A percentile compares a stretch with the other conserved stretches of the same genome.
Evolutionary conservation across 352 stramenopile genomes (phyloP).

Genomic region (Phytopythium montanum): DNA sequence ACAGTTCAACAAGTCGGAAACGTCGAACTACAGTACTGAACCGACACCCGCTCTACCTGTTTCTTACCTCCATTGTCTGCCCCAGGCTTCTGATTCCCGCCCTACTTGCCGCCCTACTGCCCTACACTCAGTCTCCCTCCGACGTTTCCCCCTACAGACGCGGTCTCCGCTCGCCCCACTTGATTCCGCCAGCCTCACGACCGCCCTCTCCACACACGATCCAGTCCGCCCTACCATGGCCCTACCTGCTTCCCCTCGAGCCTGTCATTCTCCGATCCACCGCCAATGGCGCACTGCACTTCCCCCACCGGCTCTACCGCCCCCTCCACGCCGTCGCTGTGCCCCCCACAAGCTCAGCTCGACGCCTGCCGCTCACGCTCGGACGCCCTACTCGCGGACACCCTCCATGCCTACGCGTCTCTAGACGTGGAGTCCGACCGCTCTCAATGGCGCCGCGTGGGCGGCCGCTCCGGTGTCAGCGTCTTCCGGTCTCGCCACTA

Average conservation of each 20-base stretch:
- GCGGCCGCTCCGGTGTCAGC: constrained; percentile 20
- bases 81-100: too few relatives aligned
- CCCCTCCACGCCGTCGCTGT: constrained; percentile 1
- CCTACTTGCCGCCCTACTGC: too few relatives aligned
- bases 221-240: not conserved
- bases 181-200: too few relatives aligned
- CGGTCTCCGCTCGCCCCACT: too few relatives aligned
- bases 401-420: constrained; percentile 27
- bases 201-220: not conserved
- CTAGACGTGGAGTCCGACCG: constrained; percentile 21
- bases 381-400: constrained; percentile 26
- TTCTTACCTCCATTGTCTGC: too few relatives aligned
- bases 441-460: constrained; percentile 33
- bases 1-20: not conserved
- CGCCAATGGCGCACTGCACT: not conserved
- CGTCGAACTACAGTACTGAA: not conserved
- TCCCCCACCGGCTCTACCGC: not conserved
- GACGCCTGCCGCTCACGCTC: constrained; percentile 33
- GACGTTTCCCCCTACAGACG: too few relatives aligned
- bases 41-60: not conserved
- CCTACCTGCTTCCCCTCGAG: not conserved
- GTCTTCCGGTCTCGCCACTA: constrained; percentile 29
- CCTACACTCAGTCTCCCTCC: too few relatives aligned
- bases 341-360: constrained; percentile 23
- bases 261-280: not conserved